Evolutionary conservation across 768 basidiomycete species (phyloP), one percentile per base, ranked within the genome.

Genomic region (Trametes sanguinea): DNA sequence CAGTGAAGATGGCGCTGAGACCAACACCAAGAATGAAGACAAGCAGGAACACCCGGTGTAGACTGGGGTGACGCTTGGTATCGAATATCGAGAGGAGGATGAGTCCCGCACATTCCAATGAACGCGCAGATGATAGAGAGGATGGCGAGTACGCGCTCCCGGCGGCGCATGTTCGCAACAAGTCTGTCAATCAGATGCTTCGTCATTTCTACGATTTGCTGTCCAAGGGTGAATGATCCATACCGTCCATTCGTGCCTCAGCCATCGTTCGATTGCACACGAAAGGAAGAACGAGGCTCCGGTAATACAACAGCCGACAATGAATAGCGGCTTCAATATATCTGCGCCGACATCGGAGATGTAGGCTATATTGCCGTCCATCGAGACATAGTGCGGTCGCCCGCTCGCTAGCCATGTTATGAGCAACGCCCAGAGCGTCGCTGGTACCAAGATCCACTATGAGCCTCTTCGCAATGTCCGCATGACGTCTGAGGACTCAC

Each of bases 341-440:
- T 81, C 81, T 17, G 91, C 90, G n/a, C 87, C 90, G 39, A 92
- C 74, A 67, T 92, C 89, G 44, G 88, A 90, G 51, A 92, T 90
- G 72, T 88, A 90, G n/a, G 85, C 83, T 54, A 90, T 83, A 1
- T 73, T 72, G 22, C 81, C 81, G 40, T 85, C 79, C 71, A 81
- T 78, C 13, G 86, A 81, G 14, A 78, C 77, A 65, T 87, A 86
- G 68, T 77, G 78, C 8, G 85, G 87, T 33, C 81, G 76, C 17
- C 88, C 88, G n/a, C 79, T 76, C 8, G 83, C 84, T 27, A 86
- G 78, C 88, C 89, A 92, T 32, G 84, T 84, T 57, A 90, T 81
- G 33, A 92, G 74, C 83, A 92, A 84, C 1, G 88, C 80, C 51
- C 86, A 80, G 8, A 92, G 76, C 11, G 82, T 89, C 17, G 77